Conservation (phyloP, 2,329 filamentous ascomycete species). For the Periglandula ipomoeae region DNA sequence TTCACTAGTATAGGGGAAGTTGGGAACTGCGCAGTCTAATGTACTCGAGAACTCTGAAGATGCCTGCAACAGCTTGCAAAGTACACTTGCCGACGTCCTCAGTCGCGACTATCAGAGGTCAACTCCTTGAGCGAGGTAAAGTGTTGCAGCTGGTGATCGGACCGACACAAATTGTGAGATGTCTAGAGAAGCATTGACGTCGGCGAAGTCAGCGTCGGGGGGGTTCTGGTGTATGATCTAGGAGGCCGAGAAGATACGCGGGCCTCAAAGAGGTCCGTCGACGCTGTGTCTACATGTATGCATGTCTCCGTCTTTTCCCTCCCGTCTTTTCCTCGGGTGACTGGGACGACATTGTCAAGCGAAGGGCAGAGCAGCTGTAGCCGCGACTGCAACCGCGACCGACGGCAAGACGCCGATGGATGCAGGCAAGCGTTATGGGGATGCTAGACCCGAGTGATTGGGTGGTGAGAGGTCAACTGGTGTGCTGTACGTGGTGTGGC, state of each 20-base stretch:
- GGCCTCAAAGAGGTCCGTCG: conserved; percentile 1
- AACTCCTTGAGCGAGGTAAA: no score
- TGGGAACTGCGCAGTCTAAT: no score
- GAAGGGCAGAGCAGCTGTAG: conserved; percentile 1
- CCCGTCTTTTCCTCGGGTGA: no score
- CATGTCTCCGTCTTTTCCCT: conserved; percentile 1
- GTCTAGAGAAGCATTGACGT: neutral
- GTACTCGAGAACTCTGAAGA: no score
- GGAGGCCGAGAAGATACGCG: neutral
- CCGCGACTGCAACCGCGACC: no score
- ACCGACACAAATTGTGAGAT: neutral
- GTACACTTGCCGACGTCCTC: no score
- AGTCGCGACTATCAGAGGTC: no score
- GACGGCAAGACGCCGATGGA: neutral
- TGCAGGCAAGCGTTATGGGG: conserved; percentile 2
- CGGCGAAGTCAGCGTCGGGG: neutral
- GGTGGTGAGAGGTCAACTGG: neutral
- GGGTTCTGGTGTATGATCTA: neutral
- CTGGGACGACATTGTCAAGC: no score
- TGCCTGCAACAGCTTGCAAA: no score
- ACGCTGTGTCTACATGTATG: neutral
- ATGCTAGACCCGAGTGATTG: no score
- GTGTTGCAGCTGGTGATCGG: neutral
- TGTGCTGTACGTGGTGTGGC: no score
- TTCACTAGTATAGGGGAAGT: no score